These are phyloP conservation scores for Leccinum glutinopallens DNA, from an alignment of 1,284 basidiomycete species.

Conservation along the genomic window DNA sequence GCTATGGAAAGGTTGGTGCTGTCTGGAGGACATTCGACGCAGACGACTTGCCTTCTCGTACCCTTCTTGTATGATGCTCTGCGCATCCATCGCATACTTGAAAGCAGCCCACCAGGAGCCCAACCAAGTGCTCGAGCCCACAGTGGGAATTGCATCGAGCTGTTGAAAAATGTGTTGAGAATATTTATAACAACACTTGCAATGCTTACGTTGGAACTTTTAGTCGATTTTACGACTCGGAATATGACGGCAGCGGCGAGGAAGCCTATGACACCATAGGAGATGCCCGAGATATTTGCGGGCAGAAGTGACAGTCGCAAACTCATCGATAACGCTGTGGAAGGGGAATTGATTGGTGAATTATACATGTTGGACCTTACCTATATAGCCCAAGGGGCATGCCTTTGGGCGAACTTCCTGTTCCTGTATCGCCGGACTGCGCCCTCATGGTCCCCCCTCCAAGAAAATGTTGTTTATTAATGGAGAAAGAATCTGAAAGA, in stretches of 20 bases:
- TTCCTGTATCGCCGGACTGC: not conserved
- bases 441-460: not conserved
- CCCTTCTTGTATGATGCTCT: not conserved
- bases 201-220: constrained; percentile 8
- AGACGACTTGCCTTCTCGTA: not conserved
- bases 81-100: not conserved
- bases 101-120: not conserved
- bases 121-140: not conserved
- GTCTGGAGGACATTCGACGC: not conserved
- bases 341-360: not conserved
- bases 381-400: not conserved
- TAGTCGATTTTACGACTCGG: not conserved
- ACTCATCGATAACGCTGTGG: not conserved
- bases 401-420: not conserved
- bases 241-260: not conserved
- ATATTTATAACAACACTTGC: not conserved
- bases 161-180: not conserved
- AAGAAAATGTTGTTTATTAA: not conserved
- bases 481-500: not conserved
- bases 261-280: not conserved
- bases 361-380: not conserved
- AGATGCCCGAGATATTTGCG: not conserved
- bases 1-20: not conserved
- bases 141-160: not conserved
- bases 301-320: not conserved